phyloP scores from a whole-genome alignment of 768 basidiomycete genomes.

The Suillus ampliporus region DNA sequence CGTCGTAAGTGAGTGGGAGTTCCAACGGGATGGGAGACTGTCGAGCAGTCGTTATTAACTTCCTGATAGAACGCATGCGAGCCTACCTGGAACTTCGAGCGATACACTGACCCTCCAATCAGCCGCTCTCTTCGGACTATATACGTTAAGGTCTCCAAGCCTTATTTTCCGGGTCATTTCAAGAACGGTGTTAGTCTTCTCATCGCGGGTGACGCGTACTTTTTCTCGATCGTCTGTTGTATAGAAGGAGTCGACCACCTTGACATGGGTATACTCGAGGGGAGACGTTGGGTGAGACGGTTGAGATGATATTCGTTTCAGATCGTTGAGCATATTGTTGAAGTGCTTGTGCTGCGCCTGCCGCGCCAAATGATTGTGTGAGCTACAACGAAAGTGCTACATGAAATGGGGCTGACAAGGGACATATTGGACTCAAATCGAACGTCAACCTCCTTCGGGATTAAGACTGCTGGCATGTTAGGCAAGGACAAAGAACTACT shows the following conservation, averaged over 20 bases:
- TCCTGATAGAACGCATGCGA: constrained; percentile 4
- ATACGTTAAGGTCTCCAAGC: constrained; percentile 87
- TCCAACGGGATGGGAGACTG: constrained; percentile 74
- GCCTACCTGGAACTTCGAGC: constrained; percentile 85
- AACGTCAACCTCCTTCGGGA: constrained; percentile 61
- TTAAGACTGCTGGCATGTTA: constrained; percentile 58
- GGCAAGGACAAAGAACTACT: background rate
- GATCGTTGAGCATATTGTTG: constrained; percentile 85
- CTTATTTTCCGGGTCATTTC: constrained; percentile 82
- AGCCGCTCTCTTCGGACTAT: constrained; percentile 76
- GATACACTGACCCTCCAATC: constrained; percentile 96
- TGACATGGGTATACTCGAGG: constrained; percentile 77
- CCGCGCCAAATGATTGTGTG: constrained; percentile 16
- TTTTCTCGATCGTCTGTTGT: constrained; percentile 55
- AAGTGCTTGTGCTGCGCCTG: constrained; percentile 88
- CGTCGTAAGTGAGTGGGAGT: constrained; percentile 62
- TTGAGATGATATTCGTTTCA: constrained; percentile 61
- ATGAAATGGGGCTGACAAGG: constrained; percentile 52
- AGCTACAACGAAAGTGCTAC: constrained; percentile 17
- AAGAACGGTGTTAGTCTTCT: constrained; percentile 65
- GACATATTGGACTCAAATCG: constrained; percentile 96
- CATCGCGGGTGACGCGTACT: constrained; percentile 84
- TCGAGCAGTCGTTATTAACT: constrained; percentile 2
- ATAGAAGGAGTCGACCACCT: constrained; percentile 84
- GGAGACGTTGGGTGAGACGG: constrained; percentile 59